Base-by-base conservation (phyloP, 2,329 filamentous ascomycete genomes). In the Colletotrichum melonis region DNA sequence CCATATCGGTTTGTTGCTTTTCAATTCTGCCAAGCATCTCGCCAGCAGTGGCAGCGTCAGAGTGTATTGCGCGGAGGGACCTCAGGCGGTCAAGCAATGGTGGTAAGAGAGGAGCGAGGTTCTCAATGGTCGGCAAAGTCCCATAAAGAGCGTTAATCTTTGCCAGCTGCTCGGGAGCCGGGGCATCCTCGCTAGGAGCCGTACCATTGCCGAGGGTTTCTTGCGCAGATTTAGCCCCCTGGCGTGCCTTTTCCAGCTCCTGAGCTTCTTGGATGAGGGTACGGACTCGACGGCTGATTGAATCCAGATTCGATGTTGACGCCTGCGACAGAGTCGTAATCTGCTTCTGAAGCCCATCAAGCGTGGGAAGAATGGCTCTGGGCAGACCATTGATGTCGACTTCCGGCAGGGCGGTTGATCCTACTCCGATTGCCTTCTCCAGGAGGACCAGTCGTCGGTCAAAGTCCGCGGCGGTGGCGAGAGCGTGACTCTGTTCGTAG, bases 71-170 rank as follows among this genome's bases (percentile, higher is more conserved):
- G 72, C 94, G 90, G 69, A 99, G 86, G 9, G 95, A 97, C 71
- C 95, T 90, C 63, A 99, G 85, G 30, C 97, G 90, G 78, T 98
- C 95, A 12, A 99, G 87, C 11, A 98, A 87, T 5, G 94, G 90
- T 1, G 97, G 96, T 4, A 99, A 88, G 22, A 98, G 88, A 1
- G 97, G 97, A 6, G 94, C 89, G 8, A 99, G 87, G 69, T 89
- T 93, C 82, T 98, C 95, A 72, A 99, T 97, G 0, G 94, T 97
- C 1, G 95, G 93, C 19, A 99, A 86, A 3, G 95, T 94, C 1
- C 94, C 93, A 82, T 98, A 98, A 5, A 99, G 89, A 1, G 95
- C 94, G 76, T 97, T 97, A 81, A 99, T 93, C 81, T 98, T 98
- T 66, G 94, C 89, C 54, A 92, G 89, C 78, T 97, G 93, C 77